Conservation (phyloP, 2,329 filamentous ascomycete genomes). For the Neoscytalidium dimidiatum region DNA sequence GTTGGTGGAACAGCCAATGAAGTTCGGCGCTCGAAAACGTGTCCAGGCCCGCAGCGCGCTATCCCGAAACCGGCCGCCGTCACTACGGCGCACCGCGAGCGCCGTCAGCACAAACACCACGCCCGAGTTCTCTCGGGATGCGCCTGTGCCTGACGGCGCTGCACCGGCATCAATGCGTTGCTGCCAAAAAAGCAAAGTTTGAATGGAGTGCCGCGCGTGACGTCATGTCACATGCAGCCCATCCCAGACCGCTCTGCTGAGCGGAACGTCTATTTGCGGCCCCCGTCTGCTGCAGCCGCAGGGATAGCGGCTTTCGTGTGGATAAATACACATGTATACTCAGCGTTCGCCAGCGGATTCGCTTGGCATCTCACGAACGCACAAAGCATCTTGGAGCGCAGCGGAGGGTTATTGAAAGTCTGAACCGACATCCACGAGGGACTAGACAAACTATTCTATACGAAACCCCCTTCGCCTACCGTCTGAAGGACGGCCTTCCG, state of each 20-base stretch:
- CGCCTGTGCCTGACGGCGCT: background rate
- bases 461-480: background rate
- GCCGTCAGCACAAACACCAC: conserved; percentile 5
- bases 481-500: background rate
- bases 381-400: background rate
- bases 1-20: conserved; percentile 13
- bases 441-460: conserved; percentile 12
- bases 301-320: no score
- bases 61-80: background rate
- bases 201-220: background rate
- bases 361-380: no score
- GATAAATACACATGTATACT: no score
- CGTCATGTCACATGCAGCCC: conserved; percentile 5
- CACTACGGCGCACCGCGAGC: background rate
- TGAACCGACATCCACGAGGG: background rate
- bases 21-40: background rate
- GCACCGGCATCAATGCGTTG: background rate
- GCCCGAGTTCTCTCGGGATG: background rate
- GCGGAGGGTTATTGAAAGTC: background rate
- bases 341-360: no score
- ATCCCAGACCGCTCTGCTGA: background rate
- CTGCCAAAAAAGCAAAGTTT: background rate
- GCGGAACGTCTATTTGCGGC: background rate
- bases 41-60: conserved; percentile 12
- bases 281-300: no score